Conservation (phyloP, 768 basidiomycete species). For the Asterophora lycoperdoides region DNA sequence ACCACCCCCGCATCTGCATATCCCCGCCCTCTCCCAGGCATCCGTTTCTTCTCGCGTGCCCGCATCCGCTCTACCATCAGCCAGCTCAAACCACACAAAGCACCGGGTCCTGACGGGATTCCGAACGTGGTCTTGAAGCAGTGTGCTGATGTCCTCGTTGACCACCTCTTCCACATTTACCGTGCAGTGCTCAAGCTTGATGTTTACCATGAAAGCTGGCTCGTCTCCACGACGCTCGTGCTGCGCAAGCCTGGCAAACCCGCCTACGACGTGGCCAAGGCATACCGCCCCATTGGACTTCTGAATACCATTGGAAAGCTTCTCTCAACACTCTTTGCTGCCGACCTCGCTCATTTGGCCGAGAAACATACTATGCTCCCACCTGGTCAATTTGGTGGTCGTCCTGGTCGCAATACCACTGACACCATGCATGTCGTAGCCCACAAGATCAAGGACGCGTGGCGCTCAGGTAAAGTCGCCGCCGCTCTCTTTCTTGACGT, state of each 20-base stretch:
- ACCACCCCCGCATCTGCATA: slow-evolving; percentile 5
- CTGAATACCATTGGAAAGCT: too few species aligned
- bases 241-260: slow-evolving; percentile 33
- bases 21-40: slow-evolving; percentile 6
- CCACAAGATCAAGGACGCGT: too few species aligned
- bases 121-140: slow-evolving; percentile 21
- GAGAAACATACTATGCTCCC: slow-evolving; percentile 34
- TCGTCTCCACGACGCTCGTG: slow-evolving; percentile 22
- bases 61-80: slow-evolving; percentile 11
- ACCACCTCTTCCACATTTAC: slow-evolving; percentile 17
- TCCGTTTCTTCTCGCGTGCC: background rate
- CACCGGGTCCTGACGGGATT: slow-evolving; percentile 19
- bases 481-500: slow-evolving; percentile 38
- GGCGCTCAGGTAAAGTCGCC: too few species aligned
- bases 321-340: too few species aligned
- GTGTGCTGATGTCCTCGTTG: slow-evolving; percentile 6
- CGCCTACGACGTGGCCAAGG: slow-evolving; percentile 28
- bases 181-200: slow-evolving; percentile 29
- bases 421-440: slow-evolving; percentile 32
- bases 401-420: slow-evolving; percentile 33
- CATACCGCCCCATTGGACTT: slow-evolving; percentile 34
- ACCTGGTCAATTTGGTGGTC: slow-evolving; percentile 31
- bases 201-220: slow-evolving; percentile 25
- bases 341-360: too few species aligned
- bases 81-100: slow-evolving; percentile 24